Conservation (phyloP, 2,329 filamentous ascomycete genomes). For the Hymenoscyphus fructigenus region DNA sequence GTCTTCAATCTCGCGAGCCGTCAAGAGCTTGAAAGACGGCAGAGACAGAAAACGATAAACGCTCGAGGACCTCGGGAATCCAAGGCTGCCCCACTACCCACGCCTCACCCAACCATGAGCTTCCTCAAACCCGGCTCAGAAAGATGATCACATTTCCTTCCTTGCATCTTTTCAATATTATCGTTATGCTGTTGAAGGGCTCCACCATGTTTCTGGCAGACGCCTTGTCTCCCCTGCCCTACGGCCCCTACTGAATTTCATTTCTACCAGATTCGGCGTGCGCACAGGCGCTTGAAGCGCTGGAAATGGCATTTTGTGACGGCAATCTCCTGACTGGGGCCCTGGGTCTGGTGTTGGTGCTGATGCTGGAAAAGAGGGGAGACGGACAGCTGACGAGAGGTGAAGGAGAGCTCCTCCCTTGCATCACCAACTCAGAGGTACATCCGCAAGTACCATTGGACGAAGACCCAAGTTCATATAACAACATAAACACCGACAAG, state of each 20-base stretch:
- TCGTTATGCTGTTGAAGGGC: not conserved
- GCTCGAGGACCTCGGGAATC: not conserved
- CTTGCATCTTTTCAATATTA: not conserved
- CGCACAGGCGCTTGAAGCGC: not conserved
- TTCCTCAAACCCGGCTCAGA: not conserved
- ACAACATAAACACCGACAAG: constrained; percentile 1
- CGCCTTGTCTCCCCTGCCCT: not conserved
- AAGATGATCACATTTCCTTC: not conserved
- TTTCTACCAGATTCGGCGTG: not conserved
- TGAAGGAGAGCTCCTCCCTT: not conserved
- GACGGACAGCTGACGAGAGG: not conserved
- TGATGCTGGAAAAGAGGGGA: not conserved
- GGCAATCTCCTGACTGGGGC: not conserved
- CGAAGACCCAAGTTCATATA: not conserved
- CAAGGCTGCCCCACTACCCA: not conserved
- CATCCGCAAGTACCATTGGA: not conserved
- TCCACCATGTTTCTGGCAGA: not conserved
- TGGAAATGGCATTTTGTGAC: not conserved
- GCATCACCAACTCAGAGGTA: not conserved
- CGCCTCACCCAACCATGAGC: not conserved
- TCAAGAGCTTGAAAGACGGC: not conserved
- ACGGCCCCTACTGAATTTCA: not conserved
- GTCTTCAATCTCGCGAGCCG: not conserved
- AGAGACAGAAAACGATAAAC: not conserved
- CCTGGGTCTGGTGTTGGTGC: no score